Evolutionary conservation across 2,329 filamentous ascomycete genomes (phyloP), one percentile per base, ranked within the genome.

Genomic region (Stagonosporopsis rhizophila): DNA sequence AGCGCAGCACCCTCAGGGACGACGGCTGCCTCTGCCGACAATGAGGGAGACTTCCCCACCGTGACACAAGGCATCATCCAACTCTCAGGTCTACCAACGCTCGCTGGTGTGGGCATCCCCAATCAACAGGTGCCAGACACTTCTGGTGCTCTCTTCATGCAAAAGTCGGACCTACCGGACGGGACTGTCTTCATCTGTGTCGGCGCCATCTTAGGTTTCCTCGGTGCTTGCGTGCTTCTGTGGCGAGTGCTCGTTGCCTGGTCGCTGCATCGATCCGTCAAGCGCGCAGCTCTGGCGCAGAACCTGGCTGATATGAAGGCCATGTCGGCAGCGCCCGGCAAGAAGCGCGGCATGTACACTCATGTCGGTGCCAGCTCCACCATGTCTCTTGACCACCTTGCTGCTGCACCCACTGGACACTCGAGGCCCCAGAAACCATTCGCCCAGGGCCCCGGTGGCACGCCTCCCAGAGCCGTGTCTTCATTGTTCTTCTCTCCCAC

Each of bases 141-240:
- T 3, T 83, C 85, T 35, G 86, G 89, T 70, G 95, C 95, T 5
- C 92, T 94, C 15, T 99, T 91, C 74, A 96, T 98, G 91, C 89
- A 93, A 71, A 87, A 89, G 69, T 96, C 92, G 0, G 88, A 79
- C 49, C 82, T 93, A 11, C 95, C 95, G 2, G 90, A 98, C 70
- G 95, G 95, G 51, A 97, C 94, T 4, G 89, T 99, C 56, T 99
- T 99, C 79, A 99, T 99, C 68, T 89, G 88, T 20, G 95, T 98
- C 1, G 95, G 95, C 41, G 90, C 92, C 23, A 89, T 92, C 25
- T 85, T 99, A 6, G 95, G 91, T 15, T 89, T 92, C 63, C 86
- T 97, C 61, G 91, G 87, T 11, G 80, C 92, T 8, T 87, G 87
- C n/a, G 86, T 98, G 40, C 82, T 99, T 12, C 82, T 89, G 55